Base-by-base conservation (phyloP, 108 stramenopile genomes). In the Skeletonema menzelii region DNA sequence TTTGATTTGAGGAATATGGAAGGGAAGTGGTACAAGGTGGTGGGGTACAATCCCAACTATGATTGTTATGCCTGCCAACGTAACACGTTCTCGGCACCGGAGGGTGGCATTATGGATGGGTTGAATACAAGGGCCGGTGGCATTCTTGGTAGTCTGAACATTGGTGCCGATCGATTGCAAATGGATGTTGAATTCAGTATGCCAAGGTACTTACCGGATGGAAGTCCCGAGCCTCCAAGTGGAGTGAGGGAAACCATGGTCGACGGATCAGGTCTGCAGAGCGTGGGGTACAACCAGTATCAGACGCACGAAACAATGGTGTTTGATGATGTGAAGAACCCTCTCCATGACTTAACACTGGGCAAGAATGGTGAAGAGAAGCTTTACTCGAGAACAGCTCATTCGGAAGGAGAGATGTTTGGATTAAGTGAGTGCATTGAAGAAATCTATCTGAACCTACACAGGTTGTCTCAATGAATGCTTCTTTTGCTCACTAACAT, bases 61-160 rank as follows among this genome's bases (percentile, higher is more conserved):
- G 98, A 98, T 81, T 97, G 96, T 71, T 98, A 97, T 65, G 95
- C 96, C 62, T 98, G 98, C 77, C 98, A 98, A 70, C 86, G 88
- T 30, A 98, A 98, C 79, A 93, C 92, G 67, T 98, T 98, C 79
- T 73, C 91, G 34, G 47, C 82, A 19, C 88, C 89, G 8, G 70
- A 82, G 42, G 68, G 61, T 17, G 77, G 78, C 14, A 28, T 30
- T 22, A 27, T 59, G 31, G 77, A 67, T 32, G 70, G 76, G 17
- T 28, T 69, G 68, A 31, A 73, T 22, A 63, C 38, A 28, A 38
- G 28, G 37, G 0, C 57, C 12, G 77, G 72, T 11, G 81, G 81
- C 12, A 56, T 82, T 37, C 38, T 79, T 5, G 86, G 84, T 30
- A 56, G 20, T 17, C 7, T 65, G 13, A 83, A 67, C 30, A 62